A percentile compares a stretch with the other conserved stretches of the same genome.
These are phyloP conservation scores for Moniliophthora roreri DNA, from an alignment of 1,284 basidiomycete genomes.

Conservation along the genomic window DNA sequence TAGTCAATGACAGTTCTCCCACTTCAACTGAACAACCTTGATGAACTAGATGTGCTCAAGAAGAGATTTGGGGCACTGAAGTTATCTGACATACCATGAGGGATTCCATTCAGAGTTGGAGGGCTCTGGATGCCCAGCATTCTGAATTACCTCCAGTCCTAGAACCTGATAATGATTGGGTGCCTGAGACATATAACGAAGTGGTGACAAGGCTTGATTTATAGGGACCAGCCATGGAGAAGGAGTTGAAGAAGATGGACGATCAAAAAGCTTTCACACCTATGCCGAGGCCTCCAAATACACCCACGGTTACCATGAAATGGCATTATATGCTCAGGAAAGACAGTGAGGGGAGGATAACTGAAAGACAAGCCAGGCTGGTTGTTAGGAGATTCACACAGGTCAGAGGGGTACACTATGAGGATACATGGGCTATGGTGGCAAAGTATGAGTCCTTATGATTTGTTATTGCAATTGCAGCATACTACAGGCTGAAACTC, in stretches of 20 bases:
- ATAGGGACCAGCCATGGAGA: not conserved
- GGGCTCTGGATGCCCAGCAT: too few species aligned
- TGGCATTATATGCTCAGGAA: not conserved
- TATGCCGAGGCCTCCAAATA: not conserved
- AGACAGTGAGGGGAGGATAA: not conserved
- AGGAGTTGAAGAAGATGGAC: not conserved
- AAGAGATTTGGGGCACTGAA: too few species aligned
- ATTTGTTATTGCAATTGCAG: not conserved
- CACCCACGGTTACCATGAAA: not conserved
- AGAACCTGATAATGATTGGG: too few species aligned
- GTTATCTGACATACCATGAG: too few species aligned
- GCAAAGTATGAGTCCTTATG: constrained; percentile 1
- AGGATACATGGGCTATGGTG: not conserved
- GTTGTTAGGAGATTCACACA: constrained; percentile 1
- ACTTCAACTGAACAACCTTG: too few species aligned
- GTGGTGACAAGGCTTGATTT: too few species aligned
- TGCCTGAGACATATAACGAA: too few species aligned
- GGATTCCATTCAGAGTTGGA: too few species aligned
- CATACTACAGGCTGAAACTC: not conserved
- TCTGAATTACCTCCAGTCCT: too few species aligned
- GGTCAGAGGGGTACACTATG: not conserved
- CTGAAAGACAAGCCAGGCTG: not conserved
- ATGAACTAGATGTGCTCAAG: too few species aligned
- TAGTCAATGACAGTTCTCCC: too few species aligned
- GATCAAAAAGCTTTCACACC: not conserved